A percentile compares a stretch with the other conserved stretches of the same genome.
Evolutionary conservation across 2,329 filamentous ascomycete species (phyloP).

Genomic region (Fragosphaeria purpurea): DNA sequence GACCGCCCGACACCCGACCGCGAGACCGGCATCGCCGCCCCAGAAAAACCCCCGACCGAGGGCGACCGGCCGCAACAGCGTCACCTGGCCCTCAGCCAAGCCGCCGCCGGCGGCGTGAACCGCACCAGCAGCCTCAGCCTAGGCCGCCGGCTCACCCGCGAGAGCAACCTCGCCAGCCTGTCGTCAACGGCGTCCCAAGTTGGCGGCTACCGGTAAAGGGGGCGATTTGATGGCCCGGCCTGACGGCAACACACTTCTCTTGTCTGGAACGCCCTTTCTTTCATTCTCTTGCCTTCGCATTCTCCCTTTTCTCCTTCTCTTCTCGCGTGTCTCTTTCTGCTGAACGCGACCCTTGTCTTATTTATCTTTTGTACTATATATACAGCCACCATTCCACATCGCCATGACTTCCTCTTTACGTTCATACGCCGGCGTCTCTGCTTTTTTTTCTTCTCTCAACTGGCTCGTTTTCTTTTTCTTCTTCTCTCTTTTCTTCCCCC

Average conservation of each 20-base stretch:
- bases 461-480: background rate
- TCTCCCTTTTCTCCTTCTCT: background rate
- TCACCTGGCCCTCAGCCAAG: slow-evolving; percentile 34
- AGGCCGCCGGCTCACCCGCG: slow-evolving; percentile 26
- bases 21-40: slow-evolving; percentile 25
- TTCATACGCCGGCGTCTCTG: slow-evolving; percentile 7
- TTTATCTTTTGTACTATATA: background rate
- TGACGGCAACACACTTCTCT: background rate
- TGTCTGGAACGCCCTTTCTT: background rate
- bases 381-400: background rate
- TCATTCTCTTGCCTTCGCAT: background rate
- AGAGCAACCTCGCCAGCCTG: slow-evolving; percentile 30
- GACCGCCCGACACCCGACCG: slow-evolving; percentile 35
- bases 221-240: background rate
- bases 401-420: background rate
- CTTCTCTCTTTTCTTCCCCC: background rate
- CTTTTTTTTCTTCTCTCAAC: background rate
- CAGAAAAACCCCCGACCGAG: slow-evolving; percentile 29
- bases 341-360: background rate
- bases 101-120: slow-evolving; percentile 25
- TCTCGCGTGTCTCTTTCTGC: background rate
- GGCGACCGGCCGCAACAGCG: slow-evolving; percentile 33
- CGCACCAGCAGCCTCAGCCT: slow-evolving; percentile 34
- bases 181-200: slow-evolving; percentile 29
- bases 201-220: slow-evolving; percentile 36